A percentile compares a stretch with the other conserved stretches of the same genome.
Evolutionary conservation across 225 moss, liverwort and hornwort genomes (phyloP).

Genomic region (Takakia lepidozioides): DNA sequence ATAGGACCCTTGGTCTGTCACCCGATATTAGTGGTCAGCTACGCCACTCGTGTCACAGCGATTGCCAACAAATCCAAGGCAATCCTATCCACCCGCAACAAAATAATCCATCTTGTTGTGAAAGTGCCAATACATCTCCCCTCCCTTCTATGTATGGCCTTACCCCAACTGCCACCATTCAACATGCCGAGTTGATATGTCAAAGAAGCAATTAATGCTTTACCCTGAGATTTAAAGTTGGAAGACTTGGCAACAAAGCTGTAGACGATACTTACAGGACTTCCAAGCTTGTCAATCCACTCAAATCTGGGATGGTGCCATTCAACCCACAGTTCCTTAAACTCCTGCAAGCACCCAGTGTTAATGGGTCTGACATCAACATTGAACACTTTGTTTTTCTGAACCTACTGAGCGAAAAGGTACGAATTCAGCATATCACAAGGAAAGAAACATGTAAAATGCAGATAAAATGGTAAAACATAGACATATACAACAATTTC

Average conservation of each 20-base stretch:
- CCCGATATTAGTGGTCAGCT: no score
- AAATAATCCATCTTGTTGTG: no score
- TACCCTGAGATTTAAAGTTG: not conserved
- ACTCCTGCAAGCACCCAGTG: constrained; percentile 44
- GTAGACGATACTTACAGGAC: constrained; percentile 15
- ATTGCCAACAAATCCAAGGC: no score
- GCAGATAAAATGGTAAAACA: not conserved
- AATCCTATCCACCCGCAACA: no score
- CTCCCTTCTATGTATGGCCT: no score
- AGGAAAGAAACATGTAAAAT: not conserved
- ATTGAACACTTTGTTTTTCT: no score
- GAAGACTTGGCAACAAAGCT: not conserved
- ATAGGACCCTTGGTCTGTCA: no score
- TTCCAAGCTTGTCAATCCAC: constrained; percentile 4
- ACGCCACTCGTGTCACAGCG: no score
- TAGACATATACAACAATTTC: no score
- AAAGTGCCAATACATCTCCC: no score
- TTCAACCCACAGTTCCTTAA: constrained; percentile 55
- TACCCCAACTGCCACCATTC: not conserved
- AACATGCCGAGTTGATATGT: not conserved
- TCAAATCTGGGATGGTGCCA: constrained; percentile 21
- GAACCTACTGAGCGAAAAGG: no score
- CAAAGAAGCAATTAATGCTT: not conserved
- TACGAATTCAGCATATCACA: not conserved
- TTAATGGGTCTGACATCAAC: no score